Evolutionary conservation across 495 filamentous ascomycete species (phyloP).

Genomic region (Penicillium parvum): DNA sequence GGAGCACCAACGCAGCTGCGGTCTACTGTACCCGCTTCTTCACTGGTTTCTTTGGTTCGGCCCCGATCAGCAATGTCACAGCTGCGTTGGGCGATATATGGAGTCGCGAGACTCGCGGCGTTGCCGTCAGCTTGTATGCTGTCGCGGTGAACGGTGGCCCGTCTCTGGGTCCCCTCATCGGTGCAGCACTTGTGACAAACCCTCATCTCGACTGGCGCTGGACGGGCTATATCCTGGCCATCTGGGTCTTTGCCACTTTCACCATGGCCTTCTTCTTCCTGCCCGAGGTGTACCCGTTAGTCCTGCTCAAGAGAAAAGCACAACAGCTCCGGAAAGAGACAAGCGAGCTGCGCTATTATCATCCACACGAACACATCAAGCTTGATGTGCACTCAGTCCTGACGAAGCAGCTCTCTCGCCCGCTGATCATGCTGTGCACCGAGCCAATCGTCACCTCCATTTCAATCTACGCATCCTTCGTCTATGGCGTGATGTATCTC

Average conservation of each 20-base stretch:
- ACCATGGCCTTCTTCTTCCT: conserved; percentile 26
- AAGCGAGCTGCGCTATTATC: conserved; percentile 31
- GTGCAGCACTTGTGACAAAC: conserved; percentile 40
- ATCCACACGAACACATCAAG: conserved; percentile 39
- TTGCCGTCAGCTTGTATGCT: conserved; percentile 41
- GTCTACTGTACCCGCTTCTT: conserved; percentile 45
- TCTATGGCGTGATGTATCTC: conserved; percentile 32
- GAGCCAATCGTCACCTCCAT: conserved; percentile 40
- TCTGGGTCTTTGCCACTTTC: conserved; percentile 25
- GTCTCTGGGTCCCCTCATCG: conserved; percentile 41
- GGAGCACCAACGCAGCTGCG: conserved; percentile 28
- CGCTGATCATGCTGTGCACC: conserved; percentile 35
- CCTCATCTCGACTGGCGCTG: conserved; percentile 40
- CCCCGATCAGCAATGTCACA: conserved; percentile 41
- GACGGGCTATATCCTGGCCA: conserved; percentile 36
- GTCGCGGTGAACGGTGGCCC: conserved; percentile 41
- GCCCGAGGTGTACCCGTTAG: conserved; percentile 30
- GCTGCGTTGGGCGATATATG: conserved; percentile 51
- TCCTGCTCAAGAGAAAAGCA: conserved; percentile 32
- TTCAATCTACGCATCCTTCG: conserved; percentile 35
- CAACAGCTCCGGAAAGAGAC: conserved; percentile 26
- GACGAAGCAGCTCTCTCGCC: conserved; percentile 32
- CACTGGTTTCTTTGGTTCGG: conserved; percentile 44
- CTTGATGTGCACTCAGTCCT: conserved; percentile 28
- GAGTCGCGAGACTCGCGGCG: conserved; percentile 25